Percentiles rank a stretch among this genome's conserved stretches.
Evolutionary conservation across 75 land plant species (phyloP).

Genomic region (Pinus taeda): DNA sequence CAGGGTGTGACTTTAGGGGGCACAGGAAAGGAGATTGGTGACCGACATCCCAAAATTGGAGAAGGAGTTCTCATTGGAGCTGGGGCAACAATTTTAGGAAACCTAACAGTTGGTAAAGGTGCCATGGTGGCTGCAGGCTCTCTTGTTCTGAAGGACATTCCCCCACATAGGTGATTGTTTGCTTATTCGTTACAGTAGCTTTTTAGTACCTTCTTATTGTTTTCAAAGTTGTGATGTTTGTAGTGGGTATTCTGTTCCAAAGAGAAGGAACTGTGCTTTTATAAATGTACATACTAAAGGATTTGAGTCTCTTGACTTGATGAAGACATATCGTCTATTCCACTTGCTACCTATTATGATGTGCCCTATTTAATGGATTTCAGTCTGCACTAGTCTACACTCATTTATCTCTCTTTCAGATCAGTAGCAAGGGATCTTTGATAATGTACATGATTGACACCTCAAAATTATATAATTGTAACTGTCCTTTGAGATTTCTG

Average conservation of each 20-base stretch:
- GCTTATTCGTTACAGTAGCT: neutral
- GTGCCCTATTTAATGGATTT: neutral
- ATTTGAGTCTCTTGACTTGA: neutral
- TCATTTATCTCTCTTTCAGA: neutral
- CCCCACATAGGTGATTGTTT: constrained; percentile 64
- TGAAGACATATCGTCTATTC: neutral
- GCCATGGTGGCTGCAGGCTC: constrained; percentile 95
- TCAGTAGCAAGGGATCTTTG: neutral
- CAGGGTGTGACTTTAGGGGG: constrained; percentile 95
- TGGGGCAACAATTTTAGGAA: constrained; percentile 86
- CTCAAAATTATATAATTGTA: neutral
- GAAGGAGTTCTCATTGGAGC: constrained; percentile 89
- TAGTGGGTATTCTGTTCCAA: neutral
- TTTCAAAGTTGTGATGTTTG: neutral
- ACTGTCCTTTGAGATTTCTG: neutral
- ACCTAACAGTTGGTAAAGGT: constrained; percentile 76
- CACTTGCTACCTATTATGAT: neutral
- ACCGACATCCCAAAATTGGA: constrained; percentile 88
- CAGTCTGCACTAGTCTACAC: neutral
- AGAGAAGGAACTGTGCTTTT: neutral
- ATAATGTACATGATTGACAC: neutral
- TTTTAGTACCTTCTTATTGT: neutral
- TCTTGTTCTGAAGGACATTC: constrained; percentile 77
- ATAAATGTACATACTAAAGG: neutral
- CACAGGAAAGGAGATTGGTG: constrained; percentile 80